Evolutionary conservation across 2,329 filamentous ascomycete species (phyloP), one percentile per base, ranked within the genome.

Genomic region (Talaromyces sp.): DNA sequence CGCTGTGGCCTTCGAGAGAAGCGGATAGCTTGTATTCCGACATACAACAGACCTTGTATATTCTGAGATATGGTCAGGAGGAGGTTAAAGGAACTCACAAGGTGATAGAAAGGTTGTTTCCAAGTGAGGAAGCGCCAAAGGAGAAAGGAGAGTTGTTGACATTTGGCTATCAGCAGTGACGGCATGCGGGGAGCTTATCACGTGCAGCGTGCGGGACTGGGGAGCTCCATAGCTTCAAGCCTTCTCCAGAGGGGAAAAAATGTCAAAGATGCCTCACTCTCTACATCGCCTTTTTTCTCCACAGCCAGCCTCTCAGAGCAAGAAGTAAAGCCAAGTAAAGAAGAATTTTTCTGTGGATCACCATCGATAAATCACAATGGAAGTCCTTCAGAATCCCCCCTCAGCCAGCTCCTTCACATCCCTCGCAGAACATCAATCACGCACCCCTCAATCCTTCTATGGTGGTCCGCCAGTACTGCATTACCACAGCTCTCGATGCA

Each of bases 11-110:
- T 71, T 88, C 82, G 70, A 99, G 85, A 74, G 92, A 90, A 71
- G 94, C 93, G 67, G 95, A 96, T 74, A 99, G 88, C 85, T 94
- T 97, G 85, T 92, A 98, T 76, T 93, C 89, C 78, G 85, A 63
- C 65, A 66, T 66, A 52, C 65, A 64, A 58, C n/a, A 41, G 33
- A 41, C 16, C 35, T 52, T 62, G 41, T 14, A 27, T 19, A 27
- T n/a, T 39, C 10, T 37, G 9, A 57, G 24, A 27, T 10, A 11
- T 9, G 13, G 8, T 39, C 31, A 45, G n/a, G 56, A 31, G 22
- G 31, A n/a, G 19, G 2, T 10, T 14, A 37, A 43, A 27, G 14
- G 5, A 16, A 13, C 2, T 13, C 7, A 59, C 7, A 41, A 9
- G 14, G 14, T 3, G 43, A 35, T 22, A 16, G 16, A 61, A 11